phyloP scores from a whole-genome alignment of 140 eudicot species.

The Anethum foeniculum region DNA sequence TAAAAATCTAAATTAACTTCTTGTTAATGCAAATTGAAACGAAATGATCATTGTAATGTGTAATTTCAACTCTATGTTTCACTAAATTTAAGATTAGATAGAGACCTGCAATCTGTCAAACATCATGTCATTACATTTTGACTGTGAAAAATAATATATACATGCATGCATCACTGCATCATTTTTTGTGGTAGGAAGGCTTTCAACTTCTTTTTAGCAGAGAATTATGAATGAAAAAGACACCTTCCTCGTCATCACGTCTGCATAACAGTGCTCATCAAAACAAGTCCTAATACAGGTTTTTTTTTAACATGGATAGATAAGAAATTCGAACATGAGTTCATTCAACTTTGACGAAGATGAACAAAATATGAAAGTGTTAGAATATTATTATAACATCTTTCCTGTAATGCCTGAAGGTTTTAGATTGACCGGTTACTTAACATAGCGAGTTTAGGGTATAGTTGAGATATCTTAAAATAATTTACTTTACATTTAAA shows the following conservation, averaged over 20 bases:
- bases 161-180: background rate
- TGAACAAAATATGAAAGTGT: no score
- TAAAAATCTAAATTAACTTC: background rate
- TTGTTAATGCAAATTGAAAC: background rate
- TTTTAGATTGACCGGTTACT: no score
- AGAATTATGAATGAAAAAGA: background rate
- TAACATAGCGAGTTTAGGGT: no score
- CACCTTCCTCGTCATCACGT: background rate
- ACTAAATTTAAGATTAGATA: background rate
- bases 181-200: background rate
- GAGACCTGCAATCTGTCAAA: background rate
- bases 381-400: no score
- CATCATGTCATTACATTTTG: slow-evolving; percentile 1
- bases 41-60: background rate
- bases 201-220: background rate
- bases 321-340: background rate
- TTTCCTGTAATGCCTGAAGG: no score
- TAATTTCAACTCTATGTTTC: background rate
- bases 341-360: background rate
- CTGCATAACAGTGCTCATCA: background rate
- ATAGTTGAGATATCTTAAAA: no score
- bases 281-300: background rate
- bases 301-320: background rate
- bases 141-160: background rate
- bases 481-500: no score